These are phyloP conservation scores for Ustilago hordei DNA, from an alignment of 1,284 basidiomycete species.

Conservation along the genomic window DNA sequence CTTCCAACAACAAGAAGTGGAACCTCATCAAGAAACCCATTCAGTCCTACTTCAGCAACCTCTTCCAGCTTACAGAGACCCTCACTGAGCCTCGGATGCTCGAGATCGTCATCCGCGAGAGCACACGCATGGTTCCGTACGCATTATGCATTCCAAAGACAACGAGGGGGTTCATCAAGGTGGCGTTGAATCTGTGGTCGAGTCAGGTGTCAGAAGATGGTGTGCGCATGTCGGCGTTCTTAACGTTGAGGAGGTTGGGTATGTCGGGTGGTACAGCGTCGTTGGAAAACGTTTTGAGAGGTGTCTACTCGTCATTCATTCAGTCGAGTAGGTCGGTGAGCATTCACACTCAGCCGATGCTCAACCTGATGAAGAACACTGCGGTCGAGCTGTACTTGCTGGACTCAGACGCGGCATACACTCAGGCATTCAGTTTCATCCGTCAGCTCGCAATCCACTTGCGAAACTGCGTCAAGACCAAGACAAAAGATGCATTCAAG, in stretches of 20 bases:
- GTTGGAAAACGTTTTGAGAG: conserved; percentile 88
- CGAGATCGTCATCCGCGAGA: conserved; percentile 72
- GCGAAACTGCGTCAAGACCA: conserved; percentile 88
- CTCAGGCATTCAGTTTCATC: conserved; percentile 96
- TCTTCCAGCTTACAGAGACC: conserved; percentile 62
- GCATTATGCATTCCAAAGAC: conserved; percentile 60
- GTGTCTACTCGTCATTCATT: conserved; percentile 85
- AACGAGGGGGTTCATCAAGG: conserved; percentile 62
- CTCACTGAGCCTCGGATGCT: conserved; percentile 71
- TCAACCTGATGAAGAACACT: conserved; percentile 98
- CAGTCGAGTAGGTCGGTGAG: conserved; percentile 85
- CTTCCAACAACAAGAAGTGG: conserved; percentile 70
- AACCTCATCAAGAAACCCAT: conserved; percentile 86
- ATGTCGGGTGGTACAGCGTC: conserved; percentile 83
- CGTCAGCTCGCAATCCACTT: conserved; percentile 94
- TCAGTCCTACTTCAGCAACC: conserved; percentile 74
- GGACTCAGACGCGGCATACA: conserved; percentile 78
- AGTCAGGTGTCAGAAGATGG: conserved; percentile 77
- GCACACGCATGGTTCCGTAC: conserved; percentile 66
- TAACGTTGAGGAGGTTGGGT: conserved; percentile 85
- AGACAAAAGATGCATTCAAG: conserved; percentile 71
- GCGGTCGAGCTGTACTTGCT: conserved; percentile 91
- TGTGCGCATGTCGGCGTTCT: conserved; percentile 87
- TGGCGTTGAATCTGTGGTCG: conserved; percentile 74
- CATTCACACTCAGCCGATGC: conserved; percentile 87